These are phyloP conservation scores for Colletotrichum lupini DNA, from an alignment of 2,329 filamentous ascomycete genomes.

Conservation along the genomic window DNA sequence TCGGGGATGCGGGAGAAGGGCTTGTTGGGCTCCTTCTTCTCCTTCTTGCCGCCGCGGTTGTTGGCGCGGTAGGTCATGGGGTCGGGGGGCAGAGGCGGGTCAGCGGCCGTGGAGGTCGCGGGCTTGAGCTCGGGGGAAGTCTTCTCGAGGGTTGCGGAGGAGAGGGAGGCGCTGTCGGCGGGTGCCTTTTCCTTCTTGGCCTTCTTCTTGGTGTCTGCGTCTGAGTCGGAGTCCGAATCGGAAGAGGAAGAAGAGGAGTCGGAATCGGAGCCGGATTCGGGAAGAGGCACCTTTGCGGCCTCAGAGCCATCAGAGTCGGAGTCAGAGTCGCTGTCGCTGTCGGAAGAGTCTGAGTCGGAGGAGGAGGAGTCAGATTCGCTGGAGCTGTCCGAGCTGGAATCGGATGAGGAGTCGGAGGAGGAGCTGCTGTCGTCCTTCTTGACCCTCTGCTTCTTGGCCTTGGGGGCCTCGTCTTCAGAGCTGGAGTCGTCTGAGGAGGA, in stretches of 20 bases:
- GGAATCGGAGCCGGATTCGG: constrained; percentile 55
- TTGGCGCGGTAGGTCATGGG: constrained; percentile 50
- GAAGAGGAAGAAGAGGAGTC: constrained; percentile 44
- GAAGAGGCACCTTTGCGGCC: constrained; percentile 54
- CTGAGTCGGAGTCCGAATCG: constrained; percentile 38
- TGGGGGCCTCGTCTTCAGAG: constrained; percentile 58
- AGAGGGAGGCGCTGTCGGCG: constrained; percentile 47
- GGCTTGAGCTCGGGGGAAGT: constrained; percentile 61
- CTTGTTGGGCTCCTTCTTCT: constrained; percentile 66
- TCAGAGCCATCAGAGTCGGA: constrained; percentile 45
- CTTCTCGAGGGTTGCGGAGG: constrained; percentile 63
- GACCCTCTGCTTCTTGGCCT: constrained; percentile 64
- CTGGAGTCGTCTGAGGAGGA: constrained; percentile 52
- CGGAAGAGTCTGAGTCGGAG: constrained; percentile 44
- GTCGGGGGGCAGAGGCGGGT: constrained; percentile 65
- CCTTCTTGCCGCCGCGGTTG: constrained; percentile 52
- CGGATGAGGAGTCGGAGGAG: constrained; percentile 52
- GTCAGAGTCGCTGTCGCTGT: constrained; percentile 46
- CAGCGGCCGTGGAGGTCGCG: constrained; percentile 40
- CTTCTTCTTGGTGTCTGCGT: constrained; percentile 38
- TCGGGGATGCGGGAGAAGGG: constrained; percentile 83
- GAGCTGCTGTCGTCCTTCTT: constrained; percentile 46
- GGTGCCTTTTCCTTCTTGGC: constrained; percentile 41
- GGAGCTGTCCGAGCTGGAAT: constrained; percentile 47
- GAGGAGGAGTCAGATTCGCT: constrained; percentile 38